Base-by-base conservation (phyloP, 257 asterid species). In the Scutellaria barbata region DNA sequence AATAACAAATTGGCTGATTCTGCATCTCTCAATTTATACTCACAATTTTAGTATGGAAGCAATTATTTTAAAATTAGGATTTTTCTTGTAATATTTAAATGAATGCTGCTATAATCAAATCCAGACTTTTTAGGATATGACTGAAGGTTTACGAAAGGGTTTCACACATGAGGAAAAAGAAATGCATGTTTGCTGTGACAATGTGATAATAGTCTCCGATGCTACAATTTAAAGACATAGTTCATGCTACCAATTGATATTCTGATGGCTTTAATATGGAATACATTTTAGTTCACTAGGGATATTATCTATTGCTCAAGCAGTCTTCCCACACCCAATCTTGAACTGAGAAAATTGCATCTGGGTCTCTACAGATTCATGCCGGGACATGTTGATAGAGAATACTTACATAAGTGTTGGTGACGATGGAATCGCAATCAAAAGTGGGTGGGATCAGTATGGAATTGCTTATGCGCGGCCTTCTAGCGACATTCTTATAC, bases 401-500 rank as follows among this genome's bases (percentile, higher is more conserved):
- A 80, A 92, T 79, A 10, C 92, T 80, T 92, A 92, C 81, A 85
- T 90, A 45, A 92, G 98, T 55, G 96, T 90, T 10, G 98, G 98
- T 8, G 97, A 86, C 55, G 96, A 90, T 71, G 98, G 90, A 64
- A 85, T 92, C 74, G 98, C 98, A 59, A 92, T 92, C 75, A 92
- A 92, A 84, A 92, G 98, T 63, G 98, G 98, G 71, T 92, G 98
- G 96, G 98, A 92, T 87, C 96, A 92, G 82, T 92, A 92, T 85
- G 98, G 98, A 82, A 90, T 92, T 79, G 96, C 96, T 80, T 92
- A 92, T 73, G 90, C 77, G 8, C 86, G 85, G 10, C 96, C 98
- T 67, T 92, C 96, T n/a, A 75, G 86, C 66, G 85, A 92, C 79
- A 92, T 92, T 86, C 68, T 82, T 56, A 88, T 92, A 63, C 96